Evolutionary conservation across 441 rosid genomes (phyloP), one percentile per base, ranked within the genome.

Genomic region (Pelargonium fulgidum): DNA sequence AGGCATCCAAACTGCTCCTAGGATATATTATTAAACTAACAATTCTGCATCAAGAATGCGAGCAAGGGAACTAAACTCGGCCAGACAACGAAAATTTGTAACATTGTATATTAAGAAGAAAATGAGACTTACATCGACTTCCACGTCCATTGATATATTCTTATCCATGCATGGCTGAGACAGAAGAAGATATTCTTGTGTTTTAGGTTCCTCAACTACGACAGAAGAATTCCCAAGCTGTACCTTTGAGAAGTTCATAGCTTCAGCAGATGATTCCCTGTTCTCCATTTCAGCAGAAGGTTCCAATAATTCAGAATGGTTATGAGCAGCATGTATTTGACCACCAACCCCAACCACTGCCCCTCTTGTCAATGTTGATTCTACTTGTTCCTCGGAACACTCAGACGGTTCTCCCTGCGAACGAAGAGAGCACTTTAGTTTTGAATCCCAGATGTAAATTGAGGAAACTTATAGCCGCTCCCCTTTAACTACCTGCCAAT

Each of bases 371-470:
- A 64, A n/a, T 52, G 75, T 66, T 59, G 75, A 75, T 42, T 73
- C 81, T 54, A 69, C 67, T 77, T 72, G 76, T 42, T 70, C 81
- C 26, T 69, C 83, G 39, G 69, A 68, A 68, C 66, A 72, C 29
- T 67, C 69, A n/a, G 75, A 74, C 11, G 24, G 74, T 62, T 69
- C 74, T 48, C 76, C 78, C 80, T 77, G 75, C 16, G 75, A 74
- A 70, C 39, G 54, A 70, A 39, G 22, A 62, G 3, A n/a, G 41
- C 19, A 66, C 63, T 41, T 52, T 56, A 68, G 59, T 66, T 22
- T 65, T 48, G 19, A 54, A 20, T 65, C 5, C 29, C 3, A 0
- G 2, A 9, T 39, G 61, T 10, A 39, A 39, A 39, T 39, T 39
- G 42, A 39, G 42, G 42, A 6, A 39, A 39, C 42, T 7, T 50